Evolutionary conservation across 768 basidiomycete genomes (phyloP).

Genomic region (Podaxis carcinomalis): DNA sequence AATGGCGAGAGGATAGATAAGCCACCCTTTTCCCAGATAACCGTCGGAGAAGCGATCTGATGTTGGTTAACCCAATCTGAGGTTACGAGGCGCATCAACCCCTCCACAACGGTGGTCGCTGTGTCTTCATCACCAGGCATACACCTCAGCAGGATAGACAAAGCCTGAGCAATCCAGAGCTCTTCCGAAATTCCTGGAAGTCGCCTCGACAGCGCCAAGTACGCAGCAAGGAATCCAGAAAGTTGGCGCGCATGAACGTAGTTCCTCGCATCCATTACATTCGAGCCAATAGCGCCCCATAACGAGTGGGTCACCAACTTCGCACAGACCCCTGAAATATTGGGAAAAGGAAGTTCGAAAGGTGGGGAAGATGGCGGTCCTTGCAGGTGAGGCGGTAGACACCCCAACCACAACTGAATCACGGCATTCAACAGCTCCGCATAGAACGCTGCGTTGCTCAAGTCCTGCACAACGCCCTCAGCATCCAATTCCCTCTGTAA

Average conservation of each 20-base stretch:
- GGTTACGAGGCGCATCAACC: slow-evolving; percentile 33
- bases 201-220: slow-evolving; percentile 54
- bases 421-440: slow-evolving; percentile 39
- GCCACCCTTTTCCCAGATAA: slow-evolving; percentile 50
- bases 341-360: slow-evolving; percentile 55
- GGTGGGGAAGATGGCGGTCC: slow-evolving; percentile 45
- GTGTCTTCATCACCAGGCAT: slow-evolving; percentile 74
- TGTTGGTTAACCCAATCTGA: slow-evolving; percentile 35
- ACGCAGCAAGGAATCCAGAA: slow-evolving; percentile 46
- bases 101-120: slow-evolving; percentile 39
- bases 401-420: slow-evolving; percentile 64
- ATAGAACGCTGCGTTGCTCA: slow-evolving; percentile 28
- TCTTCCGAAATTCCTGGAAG: slow-evolving; percentile 52
- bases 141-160: slow-evolving; percentile 48
- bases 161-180: slow-evolving; percentile 65
- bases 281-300: slow-evolving; percentile 36
- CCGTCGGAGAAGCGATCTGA: slow-evolving; percentile 30
- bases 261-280: slow-evolving; percentile 16
- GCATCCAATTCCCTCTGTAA: slow-evolving; percentile 26
- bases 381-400: slow-evolving; percentile 39
- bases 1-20: slow-evolving; percentile 56
- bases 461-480: slow-evolving; percentile 12
- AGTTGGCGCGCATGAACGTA: slow-evolving; percentile 47
- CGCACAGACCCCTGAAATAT: slow-evolving; percentile 51
- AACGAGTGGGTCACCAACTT: slow-evolving; percentile 44